phyloP scores from a whole-genome alignment of 2,329 filamentous ascomycete genomes.

The Colletotrichum scovillei region DNA sequence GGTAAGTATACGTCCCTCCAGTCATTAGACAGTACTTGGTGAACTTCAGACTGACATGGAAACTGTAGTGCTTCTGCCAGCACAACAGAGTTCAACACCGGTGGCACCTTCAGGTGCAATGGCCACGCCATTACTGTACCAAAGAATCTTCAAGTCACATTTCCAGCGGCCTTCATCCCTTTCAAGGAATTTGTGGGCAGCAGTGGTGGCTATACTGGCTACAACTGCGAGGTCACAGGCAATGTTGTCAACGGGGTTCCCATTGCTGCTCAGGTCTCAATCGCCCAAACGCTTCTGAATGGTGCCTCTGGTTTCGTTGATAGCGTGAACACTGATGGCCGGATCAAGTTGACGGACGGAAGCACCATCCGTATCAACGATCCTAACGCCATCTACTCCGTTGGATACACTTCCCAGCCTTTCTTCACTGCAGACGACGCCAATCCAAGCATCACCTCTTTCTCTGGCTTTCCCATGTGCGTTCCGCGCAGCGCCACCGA shows the following conservation, averaged over 20 bases:
- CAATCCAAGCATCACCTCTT: constrained; percentile 58
- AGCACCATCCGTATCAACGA: constrained; percentile 54
- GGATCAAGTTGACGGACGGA: constrained; percentile 49
- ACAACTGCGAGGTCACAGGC: constrained; percentile 45
- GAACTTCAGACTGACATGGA: not conserved
- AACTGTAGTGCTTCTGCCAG: constrained; percentile 27
- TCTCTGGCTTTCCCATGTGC: constrained; percentile 64
- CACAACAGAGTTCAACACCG: constrained; percentile 30
- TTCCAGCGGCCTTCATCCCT: constrained; percentile 37
- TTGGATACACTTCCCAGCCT: constrained; percentile 47
- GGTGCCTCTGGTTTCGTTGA: constrained; percentile 49
- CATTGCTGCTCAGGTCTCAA: constrained; percentile 51
- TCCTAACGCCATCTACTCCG: constrained; percentile 54
- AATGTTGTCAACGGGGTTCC: constrained; percentile 49
- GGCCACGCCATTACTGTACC: constrained; percentile 35
- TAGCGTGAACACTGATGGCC: constrained; percentile 45
- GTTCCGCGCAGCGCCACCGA: constrained; percentile 54
- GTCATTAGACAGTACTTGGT: fast-evolving
- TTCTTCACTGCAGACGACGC: constrained; percentile 59
- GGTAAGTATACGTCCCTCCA: not conserved
- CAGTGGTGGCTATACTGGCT: constrained; percentile 5
- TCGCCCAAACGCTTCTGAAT: constrained; percentile 50
- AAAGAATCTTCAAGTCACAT: constrained; percentile 38
- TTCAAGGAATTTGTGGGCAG: constrained; percentile 37
- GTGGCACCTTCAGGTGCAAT: constrained; percentile 34